Evolutionary conservation across 1,284 basidiomycete genomes (phyloP), one percentile per base, ranked within the genome.

Genomic region (Trichosporon coremiiforme): DNA sequence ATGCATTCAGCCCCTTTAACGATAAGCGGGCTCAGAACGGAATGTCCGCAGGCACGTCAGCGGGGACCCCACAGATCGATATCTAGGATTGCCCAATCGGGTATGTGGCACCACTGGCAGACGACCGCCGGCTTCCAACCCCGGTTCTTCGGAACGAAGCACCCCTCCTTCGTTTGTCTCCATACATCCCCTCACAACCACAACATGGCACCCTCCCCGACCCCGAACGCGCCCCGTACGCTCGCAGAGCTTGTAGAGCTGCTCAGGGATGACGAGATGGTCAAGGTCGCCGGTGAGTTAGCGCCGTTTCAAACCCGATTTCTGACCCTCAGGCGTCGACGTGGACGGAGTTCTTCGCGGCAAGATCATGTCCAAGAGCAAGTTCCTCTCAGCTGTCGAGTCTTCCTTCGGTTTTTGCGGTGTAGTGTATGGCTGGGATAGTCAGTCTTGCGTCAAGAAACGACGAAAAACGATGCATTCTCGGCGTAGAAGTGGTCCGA

Each of bases 311-410:
- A 15, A 2, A 17, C 7, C 31, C 17, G 2, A 64, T 20, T 38
- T 38, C 66, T 71, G 57, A 60, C 63, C 47, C 25, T 17, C 31
- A 84, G 83, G 82, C 41, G 73, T 83, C 70, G 83, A 81, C 50
- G 93, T 95, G 63, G 96, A 99, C 82, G 96, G 96, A 45, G 89
- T 98, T 20, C 86, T 98, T 15, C 87, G 95, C 64, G 95, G 95
- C 64, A 98, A 98, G 84, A 91, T 91, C 82, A 94, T 97, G 91
- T 92, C 91, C 35, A 97, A 93, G 84, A 87, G 90, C 67, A 99
- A 99, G 84, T 97, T 99, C 79, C 80, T 98, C 35, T 91, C 90
- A 64, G 90, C 92, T 0, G 91, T 87, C n/a, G 89, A 90, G 70
- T 88, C 89, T 2, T 88, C 91, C 70, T 95, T 96, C 80, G 93